These are phyloP conservation scores for Aspergillus sp. DNA, from an alignment of 2,329 filamentous ascomycete genomes.

Conservation along the genomic window DNA sequence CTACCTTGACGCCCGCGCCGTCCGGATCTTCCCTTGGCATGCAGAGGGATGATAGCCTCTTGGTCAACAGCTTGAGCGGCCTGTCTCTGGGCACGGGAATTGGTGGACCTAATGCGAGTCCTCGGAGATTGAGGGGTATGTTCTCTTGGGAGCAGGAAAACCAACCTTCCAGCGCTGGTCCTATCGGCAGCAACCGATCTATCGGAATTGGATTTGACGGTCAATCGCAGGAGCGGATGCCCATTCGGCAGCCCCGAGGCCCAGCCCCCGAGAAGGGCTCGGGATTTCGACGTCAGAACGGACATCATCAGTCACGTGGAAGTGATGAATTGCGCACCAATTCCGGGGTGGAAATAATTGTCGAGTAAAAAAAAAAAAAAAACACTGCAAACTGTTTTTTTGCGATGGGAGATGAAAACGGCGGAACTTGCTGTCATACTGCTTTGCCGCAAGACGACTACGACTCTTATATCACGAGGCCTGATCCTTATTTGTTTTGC, in stretches of 20 bases:
- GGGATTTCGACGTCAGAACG: slow-evolving; percentile 57
- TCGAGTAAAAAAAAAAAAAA: slow-evolving; percentile 46
- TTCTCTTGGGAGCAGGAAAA: slow-evolving; percentile 57
- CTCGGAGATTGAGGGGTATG: slow-evolving; percentile 56
- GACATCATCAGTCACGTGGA: slow-evolving; percentile 58
- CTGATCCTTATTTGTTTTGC: slow-evolving; percentile 25
- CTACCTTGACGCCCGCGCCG: slow-evolving; percentile 60
- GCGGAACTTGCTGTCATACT: slow-evolving; percentile 25
- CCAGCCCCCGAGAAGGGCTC: slow-evolving; percentile 57
- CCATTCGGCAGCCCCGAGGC: slow-evolving; percentile 58
- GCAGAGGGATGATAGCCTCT: slow-evolving; percentile 53
- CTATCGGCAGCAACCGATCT: slow-evolving; percentile 61
- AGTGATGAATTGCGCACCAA: slow-evolving; percentile 60
- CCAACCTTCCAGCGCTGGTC: slow-evolving; percentile 46
- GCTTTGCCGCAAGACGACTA: slow-evolving; percentile 38
- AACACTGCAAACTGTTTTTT: slow-evolving; percentile 2
- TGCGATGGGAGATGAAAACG: slow-evolving; percentile 22
- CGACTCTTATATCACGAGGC: slow-evolving; percentile 38
- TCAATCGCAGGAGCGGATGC: slow-evolving; percentile 50
- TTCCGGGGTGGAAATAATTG: slow-evolving; percentile 59
- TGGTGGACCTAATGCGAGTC: slow-evolving; percentile 47
- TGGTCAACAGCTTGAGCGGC: slow-evolving; percentile 60
- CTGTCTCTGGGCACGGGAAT: slow-evolving; percentile 53
- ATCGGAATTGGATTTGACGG: slow-evolving; percentile 57
- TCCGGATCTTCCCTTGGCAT: slow-evolving; percentile 43